Evolutionary conservation across 1,139 yeast genomes (phyloP), one percentile per base, ranked within the genome.

Genomic region (Meyerozyma elateridarum): DNA sequence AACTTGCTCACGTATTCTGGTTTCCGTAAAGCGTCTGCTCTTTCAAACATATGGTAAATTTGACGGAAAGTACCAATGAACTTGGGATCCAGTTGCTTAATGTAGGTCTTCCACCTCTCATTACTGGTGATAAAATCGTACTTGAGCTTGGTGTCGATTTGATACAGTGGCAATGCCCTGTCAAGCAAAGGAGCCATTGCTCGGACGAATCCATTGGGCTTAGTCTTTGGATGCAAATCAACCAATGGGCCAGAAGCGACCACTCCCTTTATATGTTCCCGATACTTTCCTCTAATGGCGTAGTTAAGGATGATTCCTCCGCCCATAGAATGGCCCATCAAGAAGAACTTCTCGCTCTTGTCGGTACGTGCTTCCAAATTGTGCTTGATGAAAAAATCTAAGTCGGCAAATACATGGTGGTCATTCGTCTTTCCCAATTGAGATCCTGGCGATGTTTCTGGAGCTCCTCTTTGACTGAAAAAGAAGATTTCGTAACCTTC

Each of bases 321-420:
- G 30, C 98, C 98, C 96, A 91, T 88, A n/a, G 95, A 85, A 51
- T 85, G 95, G 2, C 96, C 96, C 59, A 76, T 66, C 42, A 91
- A 52, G 47, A 69, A 73, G 26, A 87, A 50, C 41, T 76, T 77
- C 29, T 64, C 65, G 3, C 42, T 27, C 12, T 41, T 36, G 30
- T 49, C 46, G 4, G 34, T 30, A 29, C 58, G 40, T 20, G 45
- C 42, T 24, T 55, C 59, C 15, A 60, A 51, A 34, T 57, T 57
- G 15, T 45, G 41, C 36, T 64, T 64, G 40, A 81, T 60, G 49
- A 89, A 70, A 44, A 65, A 72, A 45, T 87, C 87, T 45, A 89
- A 62, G 52, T 87, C 96, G 22, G 70, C 63, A 53, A 75, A 79
- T 3, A 78, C 75, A 41, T 70, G 71, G 35, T 48, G 49, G 45